phyloP scores from a whole-genome alignment of 495 filamentous ascomycete species.

The Tuber indicum region DNA sequence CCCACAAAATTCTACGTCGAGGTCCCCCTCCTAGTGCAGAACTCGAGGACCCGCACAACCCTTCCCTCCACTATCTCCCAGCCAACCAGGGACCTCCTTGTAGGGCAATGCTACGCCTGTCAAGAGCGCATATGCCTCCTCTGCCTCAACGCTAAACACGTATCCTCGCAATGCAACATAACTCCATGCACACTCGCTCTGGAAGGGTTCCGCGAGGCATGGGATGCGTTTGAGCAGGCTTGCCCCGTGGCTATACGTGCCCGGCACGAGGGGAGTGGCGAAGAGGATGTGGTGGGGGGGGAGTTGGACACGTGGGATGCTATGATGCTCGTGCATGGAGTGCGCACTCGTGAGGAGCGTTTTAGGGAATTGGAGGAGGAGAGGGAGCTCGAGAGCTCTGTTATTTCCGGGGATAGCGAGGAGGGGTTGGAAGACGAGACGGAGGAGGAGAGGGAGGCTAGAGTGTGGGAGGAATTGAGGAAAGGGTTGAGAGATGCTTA shows the following conservation, averaged over 20 bases:
- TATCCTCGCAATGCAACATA: background rate
- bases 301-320: constrained; percentile 1
- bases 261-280: background rate
- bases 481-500: background rate
- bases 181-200: background rate
- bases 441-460: background rate
- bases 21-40: background rate
- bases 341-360: background rate
- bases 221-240: background rate
- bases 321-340: background rate
- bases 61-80: background rate
- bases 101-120: background rate
- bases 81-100: background rate
- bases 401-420: background rate
- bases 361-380: constrained; percentile 4
- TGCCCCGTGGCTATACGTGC: background rate
- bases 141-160: background rate
- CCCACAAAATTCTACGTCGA: background rate
- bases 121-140: background rate
- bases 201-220: background rate
- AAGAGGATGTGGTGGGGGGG: background rate
- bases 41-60: background rate
- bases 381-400: background rate
- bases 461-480: background rate
- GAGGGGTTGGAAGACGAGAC: background rate